Evolutionary conservation across 179 eudicot species (phyloP).

Genomic region (Silene coronaria): DNA sequence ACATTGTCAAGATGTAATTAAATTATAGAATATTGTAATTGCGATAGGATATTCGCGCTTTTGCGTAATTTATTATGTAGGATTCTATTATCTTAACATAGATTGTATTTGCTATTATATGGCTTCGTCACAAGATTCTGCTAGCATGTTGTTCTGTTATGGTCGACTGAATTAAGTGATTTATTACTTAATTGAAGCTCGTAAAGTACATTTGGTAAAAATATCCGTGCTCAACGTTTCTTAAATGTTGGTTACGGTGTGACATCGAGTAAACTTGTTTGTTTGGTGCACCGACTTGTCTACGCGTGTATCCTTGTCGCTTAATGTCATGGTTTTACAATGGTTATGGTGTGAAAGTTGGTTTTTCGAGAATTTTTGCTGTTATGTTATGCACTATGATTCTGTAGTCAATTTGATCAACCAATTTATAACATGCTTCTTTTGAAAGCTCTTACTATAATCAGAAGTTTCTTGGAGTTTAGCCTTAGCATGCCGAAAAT

Average conservation of each 20-base stretch:
- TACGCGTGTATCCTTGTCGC: neutral
- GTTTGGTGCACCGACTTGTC: conserved; percentile 14
- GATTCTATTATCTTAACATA: neutral
- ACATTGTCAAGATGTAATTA: neutral
- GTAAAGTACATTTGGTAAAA: neutral
- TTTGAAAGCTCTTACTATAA: neutral
- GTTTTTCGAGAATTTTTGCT: neutral
- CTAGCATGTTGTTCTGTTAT: neutral
- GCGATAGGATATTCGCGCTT: neutral
- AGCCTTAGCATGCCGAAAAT: neutral
- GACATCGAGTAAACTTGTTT: conserved; percentile 7
- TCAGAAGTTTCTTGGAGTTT: neutral
- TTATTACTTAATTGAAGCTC: neutral
- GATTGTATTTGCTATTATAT: neutral
- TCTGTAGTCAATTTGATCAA: conserved; percentile 4
- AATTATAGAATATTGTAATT: neutral
- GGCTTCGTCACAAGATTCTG: neutral
- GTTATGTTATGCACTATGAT: conserved; percentile 4
- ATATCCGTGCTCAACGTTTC: neutral
- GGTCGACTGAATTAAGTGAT: neutral
- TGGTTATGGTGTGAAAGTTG: neutral
- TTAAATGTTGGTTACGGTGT: neutral
- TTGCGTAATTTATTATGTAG: neutral
- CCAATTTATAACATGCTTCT: conserved; percentile 3
- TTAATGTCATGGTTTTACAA: too few relatives aligned